Conservation (phyloP, 2,329 filamentous ascomycete genomes). For the Fusarium sp. region DNA sequence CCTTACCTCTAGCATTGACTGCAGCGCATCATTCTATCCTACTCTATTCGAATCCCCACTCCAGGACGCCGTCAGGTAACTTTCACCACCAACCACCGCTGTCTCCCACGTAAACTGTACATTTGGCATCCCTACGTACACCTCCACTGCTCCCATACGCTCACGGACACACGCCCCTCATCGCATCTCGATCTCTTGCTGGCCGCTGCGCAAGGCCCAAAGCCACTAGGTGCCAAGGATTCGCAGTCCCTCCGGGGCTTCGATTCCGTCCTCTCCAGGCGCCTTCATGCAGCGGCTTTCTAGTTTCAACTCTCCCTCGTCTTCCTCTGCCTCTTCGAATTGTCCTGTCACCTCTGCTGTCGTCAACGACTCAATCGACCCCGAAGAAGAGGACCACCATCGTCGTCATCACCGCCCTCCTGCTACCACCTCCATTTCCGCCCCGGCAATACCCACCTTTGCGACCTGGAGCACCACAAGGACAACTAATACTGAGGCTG, state of each 20-base stretch:
- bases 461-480: conserved; percentile 23
- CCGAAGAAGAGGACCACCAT: conserved; percentile 30
- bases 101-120: conserved; percentile 30
- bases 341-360: conserved; percentile 13
- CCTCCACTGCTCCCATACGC: conserved; percentile 20
- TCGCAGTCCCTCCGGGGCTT: conserved; percentile 50
- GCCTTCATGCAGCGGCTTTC: conserved; percentile 54
- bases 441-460: conserved; percentile 22
- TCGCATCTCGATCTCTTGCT: conserved; percentile 52
- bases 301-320: conserved; percentile 43
- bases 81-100: conserved; percentile 36
- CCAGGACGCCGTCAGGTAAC: conserved; percentile 22
- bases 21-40: background rate
- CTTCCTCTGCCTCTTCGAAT: conserved; percentile 34
- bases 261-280: conserved; percentile 49
- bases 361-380: conserved; percentile 36
- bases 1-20: conserved; percentile 28
- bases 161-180: conserved; percentile 39
- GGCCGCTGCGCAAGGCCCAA: conserved; percentile 42
- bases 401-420: conserved; percentile 18
- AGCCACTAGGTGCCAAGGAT: conserved; percentile 47
- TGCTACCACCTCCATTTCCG: conserved; percentile 25
- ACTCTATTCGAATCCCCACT: conserved; percentile 19
- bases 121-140: conserved; percentile 34
- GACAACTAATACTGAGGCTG: conserved; percentile 15